Base-by-base conservation (phyloP, 495 filamentous ascomycete genomes). In the Monascus purpureus region DNA sequence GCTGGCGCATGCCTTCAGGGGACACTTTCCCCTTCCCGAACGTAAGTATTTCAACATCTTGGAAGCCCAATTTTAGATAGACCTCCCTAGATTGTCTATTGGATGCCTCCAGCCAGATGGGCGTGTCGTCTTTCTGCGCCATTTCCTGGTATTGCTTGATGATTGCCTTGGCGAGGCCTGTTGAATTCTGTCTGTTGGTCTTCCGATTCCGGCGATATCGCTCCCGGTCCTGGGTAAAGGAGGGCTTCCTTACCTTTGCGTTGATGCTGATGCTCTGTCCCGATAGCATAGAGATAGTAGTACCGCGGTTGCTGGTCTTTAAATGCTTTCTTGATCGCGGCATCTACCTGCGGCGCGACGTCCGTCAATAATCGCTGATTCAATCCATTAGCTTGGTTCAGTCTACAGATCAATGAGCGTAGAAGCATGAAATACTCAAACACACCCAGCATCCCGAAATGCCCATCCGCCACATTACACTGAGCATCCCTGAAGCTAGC, bases 81-180 rank as follows among this genome's bases (percentile, higher is more conserved):
- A 53, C 29, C 15, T 33, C 29, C 2, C 44, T 43, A 0, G 49
- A 50, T 15, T 32, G 23, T 7, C 38, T 19, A 5, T 38, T 45
- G 4, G 49, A 50, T 11, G 49, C 49, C 28, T 53, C 49, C 2
- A 53, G 46, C 46, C 46, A 53, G 8, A 53, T 53, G 0, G 49
- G 49, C 2, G 50, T 27, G n/a, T 48, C 41, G 7, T 47, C 41
- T 1, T 33, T 13, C 16, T 37, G 35, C 2, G 46, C 49, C 6
- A 18, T 38, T 3, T 32, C 24, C 24, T 50, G 47, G 19, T 50
- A 34, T 3, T 50, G 18, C 1, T 17, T 34, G 18, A 53, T 40
- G 11, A 53, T 50, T 1, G 40, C 37, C 33, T 41, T 50, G 0
- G 46, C 49, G 14, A 53, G 44, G 2, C 49, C 49, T 53, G 11